phyloP scores from a whole-genome alignment of 305 asterid genomes.

The Striga hermonthica region DNA sequence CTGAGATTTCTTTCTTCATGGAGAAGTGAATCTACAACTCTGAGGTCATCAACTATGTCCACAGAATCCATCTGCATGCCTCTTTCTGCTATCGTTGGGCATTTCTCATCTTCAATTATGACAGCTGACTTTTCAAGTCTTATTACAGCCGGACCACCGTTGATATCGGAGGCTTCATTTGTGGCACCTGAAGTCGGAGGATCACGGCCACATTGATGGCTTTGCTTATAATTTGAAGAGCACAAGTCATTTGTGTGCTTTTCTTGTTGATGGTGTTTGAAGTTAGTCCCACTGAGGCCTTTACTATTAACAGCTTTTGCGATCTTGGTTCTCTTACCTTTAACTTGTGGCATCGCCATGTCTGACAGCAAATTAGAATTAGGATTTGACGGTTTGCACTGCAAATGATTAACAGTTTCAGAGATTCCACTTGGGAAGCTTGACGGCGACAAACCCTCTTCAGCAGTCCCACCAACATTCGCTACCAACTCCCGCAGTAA shows the following conservation, averaged over 20 bases:
- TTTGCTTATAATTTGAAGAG: constrained; percentile 37
- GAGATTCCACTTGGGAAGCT: constrained; percentile 37
- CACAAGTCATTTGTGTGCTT: constrained; percentile 29
- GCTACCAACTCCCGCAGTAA: constrained; percentile 81
- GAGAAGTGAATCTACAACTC: constrained; percentile 31
- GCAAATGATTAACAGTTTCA: constrained; percentile 34
- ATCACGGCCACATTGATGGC: constrained; percentile 28
- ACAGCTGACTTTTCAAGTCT: constrained; percentile 37
- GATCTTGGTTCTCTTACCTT: constrained; percentile 65
- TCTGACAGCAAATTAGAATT: constrained; percentile 39
- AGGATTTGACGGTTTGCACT: constrained; percentile 35
- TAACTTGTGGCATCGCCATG: constrained; percentile 39
- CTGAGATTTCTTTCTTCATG: constrained; percentile 34
- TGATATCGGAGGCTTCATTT: constrained; percentile 26
- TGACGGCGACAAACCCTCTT: constrained; percentile 40
- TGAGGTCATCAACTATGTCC: constrained; percentile 38
- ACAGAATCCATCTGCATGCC: constrained; percentile 35
- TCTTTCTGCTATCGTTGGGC: constrained; percentile 35
- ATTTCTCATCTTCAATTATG: constrained; percentile 36
- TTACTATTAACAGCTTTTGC: constrained; percentile 34
- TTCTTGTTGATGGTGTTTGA: constrained; percentile 35
- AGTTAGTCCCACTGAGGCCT: constrained; percentile 29
- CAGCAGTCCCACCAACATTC: constrained; percentile 57
- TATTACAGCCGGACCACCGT: constrained; percentile 8
- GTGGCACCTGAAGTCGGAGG: constrained; percentile 32